A percentile compares a stretch with the other conserved stretches of the same genome.
phyloP scores from a whole-genome alignment of 1,139 yeast species.

The Ashbya aceris region DNA sequence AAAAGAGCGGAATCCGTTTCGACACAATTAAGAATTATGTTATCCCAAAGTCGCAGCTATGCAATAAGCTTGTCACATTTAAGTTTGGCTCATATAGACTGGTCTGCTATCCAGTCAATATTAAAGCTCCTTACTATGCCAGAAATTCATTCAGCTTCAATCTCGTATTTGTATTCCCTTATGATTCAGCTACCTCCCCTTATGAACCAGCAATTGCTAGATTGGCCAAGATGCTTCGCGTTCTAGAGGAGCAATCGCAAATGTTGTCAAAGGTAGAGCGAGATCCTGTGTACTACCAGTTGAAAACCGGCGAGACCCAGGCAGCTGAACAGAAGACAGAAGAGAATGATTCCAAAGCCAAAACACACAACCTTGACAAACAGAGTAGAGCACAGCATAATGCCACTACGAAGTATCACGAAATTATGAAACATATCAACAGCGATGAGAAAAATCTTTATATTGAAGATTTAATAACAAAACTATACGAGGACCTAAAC shows the following conservation, averaged over 20 bases:
- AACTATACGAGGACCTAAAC: conserved; percentile 84
- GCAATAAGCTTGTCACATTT: conserved; percentile 70
- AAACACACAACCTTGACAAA: neutral
- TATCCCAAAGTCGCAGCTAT: conserved; percentile 86
- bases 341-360: conserved; percentile 1
- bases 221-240: conserved; percentile 81
- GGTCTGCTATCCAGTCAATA: conserved; percentile 85
- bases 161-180: conserved; percentile 83
- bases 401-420: conserved; percentile 15
- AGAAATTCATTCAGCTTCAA: conserved; percentile 90
- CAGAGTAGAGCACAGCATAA: neutral
- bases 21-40: conserved; percentile 82
- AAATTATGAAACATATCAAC: conserved; percentile 23
- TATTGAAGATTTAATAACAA: conserved; percentile 74
- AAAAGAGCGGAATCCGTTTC: conserved; percentile 56
- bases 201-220: conserved; percentile 80
- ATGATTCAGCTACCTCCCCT: conserved; percentile 71
- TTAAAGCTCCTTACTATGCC: conserved; percentile 65
- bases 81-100: conserved; percentile 64
- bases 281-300: conserved; percentile 29
- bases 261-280: conserved; percentile 48
- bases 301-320: conserved; percentile 8
- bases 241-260: conserved; percentile 81
- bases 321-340: conserved; percentile 5
- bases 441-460: conserved; percentile 40